Evolutionary conservation across 192 early-diverging fungal species (phyloP), one percentile per base, ranked within the genome.

Genomic region (Tieghemiomyces parasiticus): DNA sequence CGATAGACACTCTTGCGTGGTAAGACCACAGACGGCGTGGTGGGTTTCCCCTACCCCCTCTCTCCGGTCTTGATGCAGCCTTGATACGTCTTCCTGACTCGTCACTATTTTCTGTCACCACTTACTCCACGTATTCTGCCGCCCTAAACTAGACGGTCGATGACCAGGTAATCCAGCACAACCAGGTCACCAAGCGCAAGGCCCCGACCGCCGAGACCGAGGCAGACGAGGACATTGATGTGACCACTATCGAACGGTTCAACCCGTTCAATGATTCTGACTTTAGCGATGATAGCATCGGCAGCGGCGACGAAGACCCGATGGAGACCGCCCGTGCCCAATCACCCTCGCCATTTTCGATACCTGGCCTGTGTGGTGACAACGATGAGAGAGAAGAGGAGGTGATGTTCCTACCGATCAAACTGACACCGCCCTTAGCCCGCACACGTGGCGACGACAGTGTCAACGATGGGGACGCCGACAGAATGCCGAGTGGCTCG

Each of bases 211-310:
- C 9, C 4, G 47, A 48, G 13, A n/a, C 6, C 13, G 24, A 48
- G 4, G 13, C 6, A 20, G 54, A 30, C 31, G 54, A 56, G 29
- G 54, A 56, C 29, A 29, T 56, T 20, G 54, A 56, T 56, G 33
- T 56, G 13, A 56, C 32, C 1, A 34, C 54, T 14, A 24, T 56
- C 3, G 54, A 56, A 24, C 29, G 14, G 24, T 56, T 56, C 34
- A 56, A 56, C 24, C 54, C 54, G 13, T 56, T 56, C 29, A 56
- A 56, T 24, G 54, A 56, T 13, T 34, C 54, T 8, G 54, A 56
- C 4, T 29, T 20, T 20, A 35, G 54, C 19, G 54, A 56, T 13
- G n/a, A n/a, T n/a, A n/a, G n/a, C n/a, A n/a, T n/a, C n/a, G 9
- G 14, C 31, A 56, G 54, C 14, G 54, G 33, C 34, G 54, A 56